Percentiles rank a stretch among this genome's conserved stretches.
Evolutionary conservation across 2,329 filamentous ascomycete species (phyloP).

Genomic region (Chrysosporium queenslandicum): DNA sequence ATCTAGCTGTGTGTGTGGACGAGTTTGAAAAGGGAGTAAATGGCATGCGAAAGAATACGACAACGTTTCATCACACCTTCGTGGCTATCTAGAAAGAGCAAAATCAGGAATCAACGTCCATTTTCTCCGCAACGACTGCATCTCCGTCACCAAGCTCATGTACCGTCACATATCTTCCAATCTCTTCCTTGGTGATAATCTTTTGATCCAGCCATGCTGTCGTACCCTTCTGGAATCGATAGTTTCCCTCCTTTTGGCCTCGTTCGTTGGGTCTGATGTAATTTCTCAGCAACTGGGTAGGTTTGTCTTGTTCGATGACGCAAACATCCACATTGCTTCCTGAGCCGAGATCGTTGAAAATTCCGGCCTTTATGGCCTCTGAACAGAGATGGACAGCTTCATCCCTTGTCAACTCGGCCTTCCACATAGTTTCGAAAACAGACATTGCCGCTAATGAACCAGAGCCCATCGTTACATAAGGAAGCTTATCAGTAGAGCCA

Average conservation of each 20-base stretch:
- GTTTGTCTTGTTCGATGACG: constrained; percentile 91
- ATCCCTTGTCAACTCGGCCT: constrained; percentile 62
- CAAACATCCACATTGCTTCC: constrained; percentile 97
- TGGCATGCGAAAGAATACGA: neutral
- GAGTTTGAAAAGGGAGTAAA: neutral
- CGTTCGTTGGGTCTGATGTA: constrained; percentile 89
- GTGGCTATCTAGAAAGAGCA: neutral
- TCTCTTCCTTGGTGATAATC: constrained; percentile 85
- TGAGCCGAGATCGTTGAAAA: constrained; percentile 96
- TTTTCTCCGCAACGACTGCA: constrained; percentile 49
- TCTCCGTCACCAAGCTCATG: constrained; percentile 68
- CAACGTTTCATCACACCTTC: neutral
- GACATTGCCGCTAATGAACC: constrained; percentile 95
- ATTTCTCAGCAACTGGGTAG: constrained; percentile 74
- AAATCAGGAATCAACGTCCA: constrained; percentile 50
- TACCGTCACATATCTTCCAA: constrained; percentile 87
- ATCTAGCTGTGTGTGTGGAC: no score
- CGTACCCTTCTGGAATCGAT: constrained; percentile 82
- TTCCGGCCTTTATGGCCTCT: constrained; percentile 88
- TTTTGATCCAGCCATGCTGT: constrained; percentile 94
- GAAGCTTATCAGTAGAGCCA: constrained; percentile 95
- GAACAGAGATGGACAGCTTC: constrained; percentile 73
- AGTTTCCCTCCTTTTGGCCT: constrained; percentile 83
- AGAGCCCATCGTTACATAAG: constrained; percentile 98
- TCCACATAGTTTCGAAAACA: constrained; percentile 95